Conservation (phyloP, 768 basidiomycete species). For the Psilocybe subaeruginosa region DNA sequence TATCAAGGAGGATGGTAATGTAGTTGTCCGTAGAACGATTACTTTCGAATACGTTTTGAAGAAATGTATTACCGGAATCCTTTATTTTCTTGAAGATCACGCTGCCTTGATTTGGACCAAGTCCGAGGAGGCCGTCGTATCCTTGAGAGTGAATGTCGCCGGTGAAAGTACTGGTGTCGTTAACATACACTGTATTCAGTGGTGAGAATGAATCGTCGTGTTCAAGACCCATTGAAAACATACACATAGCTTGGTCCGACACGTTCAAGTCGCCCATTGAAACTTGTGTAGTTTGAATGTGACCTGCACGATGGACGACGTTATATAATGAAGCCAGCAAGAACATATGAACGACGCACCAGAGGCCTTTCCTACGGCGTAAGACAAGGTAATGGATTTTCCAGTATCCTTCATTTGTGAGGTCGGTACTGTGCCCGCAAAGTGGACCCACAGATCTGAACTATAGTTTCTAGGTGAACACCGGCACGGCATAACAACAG, state of each 20-base stretch:
- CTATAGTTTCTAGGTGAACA: conserved; percentile 33
- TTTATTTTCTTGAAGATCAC: conserved; percentile 58
- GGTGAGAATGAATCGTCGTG: conserved; percentile 5
- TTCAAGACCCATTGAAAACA: conserved; percentile 25
- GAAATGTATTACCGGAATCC: conserved; percentile 54
- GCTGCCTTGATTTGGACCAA: conserved; percentile 79
- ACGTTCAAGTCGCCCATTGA: conserved; percentile 61
- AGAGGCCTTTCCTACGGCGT: conserved; percentile 69
- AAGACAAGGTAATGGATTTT: conserved; percentile 55
- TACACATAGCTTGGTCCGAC: conserved; percentile 68
- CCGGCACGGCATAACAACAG: conserved; percentile 2
- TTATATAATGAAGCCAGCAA: background rate
- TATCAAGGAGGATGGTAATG: conserved; percentile 69
- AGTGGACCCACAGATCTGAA: conserved; percentile 77
- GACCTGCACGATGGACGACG: conserved; percentile 39
- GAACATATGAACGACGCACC: conserved; percentile 39
- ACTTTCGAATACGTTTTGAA: conserved; percentile 68
- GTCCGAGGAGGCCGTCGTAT: conserved; percentile 73
- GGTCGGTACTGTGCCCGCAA: conserved; percentile 45
- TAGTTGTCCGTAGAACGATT: conserved; percentile 61
- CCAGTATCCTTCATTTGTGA: conserved; percentile 53
- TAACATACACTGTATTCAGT: conserved; percentile 55
- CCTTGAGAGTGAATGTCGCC: conserved; percentile 61
- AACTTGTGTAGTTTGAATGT: conserved; percentile 55
- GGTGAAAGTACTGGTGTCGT: conserved; percentile 66